phyloP scores from a whole-genome alignment of 2,329 filamentous ascomycete genomes.

The Uncinocarpus reesii region DNA sequence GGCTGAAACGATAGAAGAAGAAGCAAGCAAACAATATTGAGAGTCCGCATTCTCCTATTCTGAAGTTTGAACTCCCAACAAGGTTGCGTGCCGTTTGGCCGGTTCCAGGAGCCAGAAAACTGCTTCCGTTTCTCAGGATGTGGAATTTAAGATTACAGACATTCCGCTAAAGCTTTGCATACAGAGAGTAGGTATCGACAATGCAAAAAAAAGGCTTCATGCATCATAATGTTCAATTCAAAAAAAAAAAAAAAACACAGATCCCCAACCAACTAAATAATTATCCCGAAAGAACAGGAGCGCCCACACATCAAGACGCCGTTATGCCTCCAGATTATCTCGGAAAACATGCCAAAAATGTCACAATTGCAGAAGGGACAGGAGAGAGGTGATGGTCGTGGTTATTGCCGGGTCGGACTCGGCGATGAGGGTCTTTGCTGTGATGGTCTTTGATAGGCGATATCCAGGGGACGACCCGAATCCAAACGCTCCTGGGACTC shows the following conservation, averaged over 20 bases:
- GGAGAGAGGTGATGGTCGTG: no score
- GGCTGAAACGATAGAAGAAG: not conserved
- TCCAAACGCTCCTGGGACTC: constrained; percentile 9
- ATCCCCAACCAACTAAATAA: not conserved
- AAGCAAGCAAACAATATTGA: no score
- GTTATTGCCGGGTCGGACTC: constrained; percentile 3
- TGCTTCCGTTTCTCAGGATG: not conserved
- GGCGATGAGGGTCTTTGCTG: constrained; percentile 1
- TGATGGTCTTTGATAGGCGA: constrained; percentile 5
- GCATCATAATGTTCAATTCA: constrained; percentile 3
- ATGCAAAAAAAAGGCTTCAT: not conserved
- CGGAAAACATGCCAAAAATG: not conserved
- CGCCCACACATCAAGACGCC: not conserved
- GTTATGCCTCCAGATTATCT: not conserved
- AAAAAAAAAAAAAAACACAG: not conserved
- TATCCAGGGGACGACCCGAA: constrained; percentile 3
- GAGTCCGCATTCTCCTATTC: no score
- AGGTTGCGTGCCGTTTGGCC: no score
- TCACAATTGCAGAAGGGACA: no score
- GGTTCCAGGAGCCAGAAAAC: not conserved
- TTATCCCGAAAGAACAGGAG: not conserved
- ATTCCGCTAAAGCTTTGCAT: not conserved
- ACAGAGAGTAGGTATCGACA: not conserved
- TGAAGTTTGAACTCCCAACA: no score
- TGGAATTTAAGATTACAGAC: not conserved